Base-by-base conservation (phyloP, 371 early-diverging fungal species). In the Mortierella sp. region DNA sequence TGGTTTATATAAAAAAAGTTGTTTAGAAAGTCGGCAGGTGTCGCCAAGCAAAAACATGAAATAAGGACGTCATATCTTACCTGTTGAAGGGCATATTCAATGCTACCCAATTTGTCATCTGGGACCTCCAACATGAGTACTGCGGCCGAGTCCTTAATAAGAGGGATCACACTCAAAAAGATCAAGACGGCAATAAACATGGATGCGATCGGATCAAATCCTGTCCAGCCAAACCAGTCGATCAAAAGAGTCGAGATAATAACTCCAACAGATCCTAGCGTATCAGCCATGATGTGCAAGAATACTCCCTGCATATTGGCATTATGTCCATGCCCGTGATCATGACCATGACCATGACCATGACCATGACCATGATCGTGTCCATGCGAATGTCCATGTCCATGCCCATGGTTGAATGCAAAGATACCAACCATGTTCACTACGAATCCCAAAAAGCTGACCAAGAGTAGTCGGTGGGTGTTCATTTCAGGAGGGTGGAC, bases 181-280 rank as follows among this genome's bases (percentile, higher is more conserved):
- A 96, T 97, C 43, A 98, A 84, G 11, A 90, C 79, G 0, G 97
- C 96, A 71, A 98, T 97, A 62, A 96, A 90, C 45, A 98, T 88
- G 13, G 97, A 97, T n/a, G 97, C 96, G 57, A 97, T 88, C 0
- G 99, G 97, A 83, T 98, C 99, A 60, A 96, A 93, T 43, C 97
- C 97, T 15, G 94, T 94, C 97, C 97, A 97, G 5, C 95, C 97
- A 83, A 94, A 96, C 84, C 86, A 91, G 77, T 94, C 86, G 48
- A 98, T 96, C 45, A 97, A 79, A n/a, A 97, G 70, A 0, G 97
- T 94, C 0, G 97, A 97, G 21, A 96, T 89, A 64, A 98, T 97
- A 2, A 98, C 98, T 58, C 97, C 97, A 3, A 97, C 96, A 36
- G 96, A 96, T 8, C 99, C 99, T 16, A 98, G 87, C 1, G 98